Evolutionary conservation across 495 filamentous ascomycete species (phyloP), one percentile per base, ranked within the genome.

Genomic region (Venustampulla echinocandica): DNA sequence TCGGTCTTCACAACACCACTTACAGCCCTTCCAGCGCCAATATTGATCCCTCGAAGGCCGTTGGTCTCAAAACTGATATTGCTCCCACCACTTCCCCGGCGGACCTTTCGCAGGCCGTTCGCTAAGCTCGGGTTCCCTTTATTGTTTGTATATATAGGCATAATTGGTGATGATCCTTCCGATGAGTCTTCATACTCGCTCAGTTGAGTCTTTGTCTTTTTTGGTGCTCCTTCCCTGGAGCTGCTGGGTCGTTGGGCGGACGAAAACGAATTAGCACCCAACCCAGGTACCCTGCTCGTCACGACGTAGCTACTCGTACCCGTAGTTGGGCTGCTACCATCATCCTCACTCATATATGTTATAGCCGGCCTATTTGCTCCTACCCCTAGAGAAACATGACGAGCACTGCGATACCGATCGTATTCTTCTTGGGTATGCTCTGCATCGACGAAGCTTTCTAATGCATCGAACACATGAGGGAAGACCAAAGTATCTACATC

Each of bases 401-500:
- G 42, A 28, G 57, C 57, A 19, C 43, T 50, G 24, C 50, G 42
- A 36, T 59, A 59, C n/a, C 47, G 41, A 23, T 49, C 70, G 52
- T 68, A 77, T 46, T 77, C 66, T 50, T 77, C 72, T 25, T 68
- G 57, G 3, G 69, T 65, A 51, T 75, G 70, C 35, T 69, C 68
- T 2, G 69, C 61, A 33, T 61, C 64, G 7, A 70, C 70, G 56
- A 88, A 81, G 46, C 66, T 75, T 34, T 89, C 80, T 3, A 98
- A 69, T 0, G 90, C 88, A 50, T 90, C 80, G 55, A 93, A 88
- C 10, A 97, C 86, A 64, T 95, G 82, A 9, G 78, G 83, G 56
- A 95, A 95, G 2, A 97, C 90, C 30, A 85, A 74, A n/a, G 69
- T 68, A 40, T 92, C 73, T 10, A 93, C 85, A 57, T 95, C 85